Evolutionary conservation across 2,329 filamentous ascomycete genomes (phyloP).

Genomic region (Neobulgaria alba): DNA sequence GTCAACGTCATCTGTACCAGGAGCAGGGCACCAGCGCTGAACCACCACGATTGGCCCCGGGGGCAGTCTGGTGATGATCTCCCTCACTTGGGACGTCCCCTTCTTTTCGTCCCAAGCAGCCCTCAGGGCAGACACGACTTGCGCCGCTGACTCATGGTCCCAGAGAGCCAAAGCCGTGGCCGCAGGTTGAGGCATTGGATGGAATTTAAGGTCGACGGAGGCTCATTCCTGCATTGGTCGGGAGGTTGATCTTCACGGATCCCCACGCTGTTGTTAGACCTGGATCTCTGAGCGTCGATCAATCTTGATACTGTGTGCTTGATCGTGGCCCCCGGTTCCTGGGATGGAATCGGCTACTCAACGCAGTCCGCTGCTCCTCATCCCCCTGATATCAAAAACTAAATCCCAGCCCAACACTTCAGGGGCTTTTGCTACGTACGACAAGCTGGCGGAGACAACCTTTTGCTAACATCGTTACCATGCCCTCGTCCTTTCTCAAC

Average conservation of each 20-base stretch:
- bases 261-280: too few relatives aligned
- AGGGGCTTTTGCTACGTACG: background rate
- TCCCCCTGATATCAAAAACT: background rate
- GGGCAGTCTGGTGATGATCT: background rate
- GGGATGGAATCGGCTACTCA: background rate
- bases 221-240: background rate
- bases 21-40: too few relatives aligned
- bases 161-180: background rate
- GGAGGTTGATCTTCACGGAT: background rate
- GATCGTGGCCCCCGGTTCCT: background rate
- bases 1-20: too few relatives aligned
- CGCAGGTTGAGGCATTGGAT: background rate
- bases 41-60: too few relatives aligned
- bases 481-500: too few relatives aligned
- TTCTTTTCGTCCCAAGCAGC: background rate
- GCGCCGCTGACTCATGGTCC: background rate
- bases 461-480: too few relatives aligned
- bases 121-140: background rate
- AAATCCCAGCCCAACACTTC: background rate
- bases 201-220: background rate
- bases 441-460: slow-evolving; percentile 1
- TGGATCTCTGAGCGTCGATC: background rate
- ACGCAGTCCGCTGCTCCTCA: background rate
- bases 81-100: background rate
- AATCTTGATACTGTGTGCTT: background rate